These are phyloP conservation scores for Diaporthe aspalathi DNA, from an alignment of 2,329 filamentous ascomycete genomes.

Conservation along the genomic window DNA sequence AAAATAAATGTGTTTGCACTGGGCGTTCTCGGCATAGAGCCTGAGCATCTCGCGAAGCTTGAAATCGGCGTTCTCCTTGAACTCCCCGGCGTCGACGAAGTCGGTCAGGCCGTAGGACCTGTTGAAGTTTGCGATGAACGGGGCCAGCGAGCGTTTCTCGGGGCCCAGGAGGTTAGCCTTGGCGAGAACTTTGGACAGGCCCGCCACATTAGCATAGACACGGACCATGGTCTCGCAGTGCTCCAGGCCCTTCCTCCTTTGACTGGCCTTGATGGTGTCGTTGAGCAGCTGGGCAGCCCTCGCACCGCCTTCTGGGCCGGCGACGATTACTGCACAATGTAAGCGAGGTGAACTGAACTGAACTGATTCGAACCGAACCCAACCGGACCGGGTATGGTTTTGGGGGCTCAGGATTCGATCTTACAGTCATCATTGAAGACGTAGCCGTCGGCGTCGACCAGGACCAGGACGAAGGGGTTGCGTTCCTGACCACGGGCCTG, in stretches of 20 bases:
- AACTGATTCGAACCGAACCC: too few species aligned
- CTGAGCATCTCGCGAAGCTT: slow-evolving; percentile 65
- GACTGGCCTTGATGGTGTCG: slow-evolving; percentile 59
- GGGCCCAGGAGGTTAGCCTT: slow-evolving; percentile 61
- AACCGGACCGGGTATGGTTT: too few species aligned
- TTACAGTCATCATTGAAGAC: slow-evolving; percentile 59
- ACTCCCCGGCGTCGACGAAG: slow-evolving; percentile 70
- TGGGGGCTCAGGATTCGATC: background rate
- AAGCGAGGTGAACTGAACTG: background rate
- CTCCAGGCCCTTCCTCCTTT: slow-evolving; percentile 60
- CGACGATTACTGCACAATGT: slow-evolving; percentile 50
- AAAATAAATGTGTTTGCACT: slow-evolving; percentile 74
- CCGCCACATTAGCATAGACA: slow-evolving; percentile 66
- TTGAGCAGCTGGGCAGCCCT: slow-evolving; percentile 65
- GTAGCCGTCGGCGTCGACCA: slow-evolving; percentile 73
- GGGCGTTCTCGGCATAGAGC: slow-evolving; percentile 66
- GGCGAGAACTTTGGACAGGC: slow-evolving; percentile 62
- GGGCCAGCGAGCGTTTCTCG: slow-evolving; percentile 66
- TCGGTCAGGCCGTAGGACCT: slow-evolving; percentile 68
- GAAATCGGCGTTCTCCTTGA: slow-evolving; percentile 69
- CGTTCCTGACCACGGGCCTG: slow-evolving; percentile 60
- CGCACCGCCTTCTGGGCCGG: slow-evolving; percentile 64
- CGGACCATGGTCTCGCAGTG: slow-evolving; percentile 66
- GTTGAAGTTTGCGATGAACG: slow-evolving; percentile 68
- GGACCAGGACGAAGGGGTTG: slow-evolving; percentile 69